Evolutionary conservation across 202 grass and related monocot genomes (phyloP), one percentile per base, ranked within the genome.

Genomic region (Carex sylvatica): DNA sequence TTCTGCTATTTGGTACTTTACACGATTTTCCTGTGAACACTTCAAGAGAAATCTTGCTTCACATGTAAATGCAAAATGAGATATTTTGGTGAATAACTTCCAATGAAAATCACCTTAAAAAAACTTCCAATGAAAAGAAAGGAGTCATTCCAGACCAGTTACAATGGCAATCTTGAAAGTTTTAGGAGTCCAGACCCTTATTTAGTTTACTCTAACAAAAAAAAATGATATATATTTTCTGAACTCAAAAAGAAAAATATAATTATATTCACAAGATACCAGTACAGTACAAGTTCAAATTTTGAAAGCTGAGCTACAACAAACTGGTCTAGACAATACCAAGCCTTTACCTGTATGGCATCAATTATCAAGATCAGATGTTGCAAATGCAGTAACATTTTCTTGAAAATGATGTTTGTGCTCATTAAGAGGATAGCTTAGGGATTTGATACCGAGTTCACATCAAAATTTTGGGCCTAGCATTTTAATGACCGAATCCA

Each of bases 391-490:
- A 11, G 15, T n/a, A n/a, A 76, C 0, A 18, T 56, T 76, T n/a
- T 28, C 15, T 55, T 56, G 44, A 49, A 51, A 33, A 31, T 35
- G 15, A 76, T 10, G 26, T 19, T 76, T 56, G 11, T 54, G 26
- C 15, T 9, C 2, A 35, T 11, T 26, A 56, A 56, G 18, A 76
- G 6, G 5, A 11, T 31, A 53, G 47, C 18, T 18, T 33, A 24
- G 2, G 14, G 71, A 24, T 14, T 76, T 56, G 24, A 56, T 33
- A 10, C 51, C 0, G 6, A 55, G 51, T 76, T 52, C 7, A 19
- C 10, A 76, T 76, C 72, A 55, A 33, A 76, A 56, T 76, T 56
- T 76, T 56, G 72, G 72, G 47, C 6, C 2, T 76, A 56, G 18
- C 72, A 35, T 11, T 19, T 16, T 56, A n/a, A 55, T 16, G 15